Evolutionary conservation across 352 stramenopile species (phyloP).

Genomic region (Phytopythium mirpurense): DNA sequence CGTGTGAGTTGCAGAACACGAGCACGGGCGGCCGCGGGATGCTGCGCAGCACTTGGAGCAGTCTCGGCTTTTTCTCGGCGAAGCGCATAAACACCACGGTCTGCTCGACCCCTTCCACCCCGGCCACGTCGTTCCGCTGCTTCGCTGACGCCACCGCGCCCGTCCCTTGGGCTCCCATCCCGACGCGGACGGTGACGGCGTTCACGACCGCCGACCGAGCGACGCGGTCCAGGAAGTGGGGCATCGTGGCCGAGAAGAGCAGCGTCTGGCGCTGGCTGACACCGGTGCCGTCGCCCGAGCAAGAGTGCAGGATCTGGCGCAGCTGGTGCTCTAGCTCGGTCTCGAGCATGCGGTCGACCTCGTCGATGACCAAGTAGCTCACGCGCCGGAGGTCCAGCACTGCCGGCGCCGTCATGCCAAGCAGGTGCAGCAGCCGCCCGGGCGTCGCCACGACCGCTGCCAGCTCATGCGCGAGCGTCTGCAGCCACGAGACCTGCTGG

Average conservation of each 20-base stretch:
- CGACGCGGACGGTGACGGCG: slow-evolving; percentile 91
- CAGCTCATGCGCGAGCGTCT: slow-evolving; percentile 9
- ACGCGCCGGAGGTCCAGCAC: slow-evolving; percentile 22
- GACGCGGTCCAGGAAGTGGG: slow-evolving; percentile 85
- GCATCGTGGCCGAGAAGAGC: slow-evolving; percentile 95
- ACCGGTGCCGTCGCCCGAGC: slow-evolving; percentile 23
- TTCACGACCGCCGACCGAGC: slow-evolving; percentile 91
- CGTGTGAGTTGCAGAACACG: slow-evolving; percentile 97
- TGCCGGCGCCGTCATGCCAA: slow-evolving; percentile 11
- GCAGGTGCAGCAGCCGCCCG: slow-evolving; percentile 49
- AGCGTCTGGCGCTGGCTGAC: slow-evolving; percentile 79
- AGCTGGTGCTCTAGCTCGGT: slow-evolving; percentile 90
- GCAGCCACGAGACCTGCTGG: slow-evolving; percentile 33
- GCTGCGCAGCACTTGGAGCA: slow-evolving; percentile 50
- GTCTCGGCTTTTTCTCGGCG: slow-evolving; percentile 32
- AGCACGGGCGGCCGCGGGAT: slow-evolving; percentile 91
- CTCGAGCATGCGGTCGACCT: slow-evolving; percentile 96
- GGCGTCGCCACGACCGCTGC: slow-evolving; percentile 46
- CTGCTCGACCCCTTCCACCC: slow-evolving; percentile 78
- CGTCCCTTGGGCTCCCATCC: slow-evolving; percentile 30
- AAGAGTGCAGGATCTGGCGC: slow-evolving; percentile 86
- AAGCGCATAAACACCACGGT: slow-evolving; percentile 63
- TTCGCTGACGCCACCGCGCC: slow-evolving; percentile 20
- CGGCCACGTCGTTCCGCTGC: not conserved
- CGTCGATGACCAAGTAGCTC: slow-evolving; percentile 89